phyloP scores from a whole-genome alignment of 768 basidiomycete genomes.

The Lactarius psammicola region DNA sequence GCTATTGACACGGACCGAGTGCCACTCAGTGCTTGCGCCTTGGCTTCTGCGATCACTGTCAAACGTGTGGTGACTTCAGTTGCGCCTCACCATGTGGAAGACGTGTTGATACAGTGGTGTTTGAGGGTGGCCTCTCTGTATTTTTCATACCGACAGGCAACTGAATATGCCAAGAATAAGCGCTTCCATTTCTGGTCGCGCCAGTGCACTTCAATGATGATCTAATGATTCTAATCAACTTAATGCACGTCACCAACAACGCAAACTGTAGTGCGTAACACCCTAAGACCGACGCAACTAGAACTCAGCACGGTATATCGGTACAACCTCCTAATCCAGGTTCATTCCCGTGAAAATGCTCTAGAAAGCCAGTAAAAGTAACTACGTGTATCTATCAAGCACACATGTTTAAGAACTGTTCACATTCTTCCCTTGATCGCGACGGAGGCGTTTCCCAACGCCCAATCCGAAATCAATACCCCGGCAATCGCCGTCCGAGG shows the following conservation, averaged over 20 bases:
- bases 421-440: slow-evolving; percentile 23
- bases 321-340: not conserved
- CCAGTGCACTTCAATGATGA: not conserved
- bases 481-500: slow-evolving; percentile 78
- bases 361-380: not conserved
- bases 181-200: not conserved
- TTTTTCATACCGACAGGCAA: not conserved
- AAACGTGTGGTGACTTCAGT: too few relatives aligned
- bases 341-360: not conserved
- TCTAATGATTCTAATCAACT: not conserved
- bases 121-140: not conserved
- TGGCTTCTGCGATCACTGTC: too few relatives aligned
- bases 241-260: not conserved
- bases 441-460: slow-evolving; percentile 48
- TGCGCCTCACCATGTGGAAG: too few relatives aligned
- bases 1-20: not conserved
- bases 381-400: not conserved
- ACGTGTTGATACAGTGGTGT: not conserved
- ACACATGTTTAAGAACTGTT: not conserved
- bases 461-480: slow-evolving; percentile 83
- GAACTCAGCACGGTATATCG: not conserved
- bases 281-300: slow-evolving; percentile 2
- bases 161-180: too few relatives aligned
- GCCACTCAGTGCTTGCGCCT: too few relatives aligned
- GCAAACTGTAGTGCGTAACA: not conserved